A percentile compares a stretch with the other conserved stretches of the same genome.
These are phyloP conservation scores for Amauroascus niger DNA, from an alignment of 2,329 filamentous ascomycete species.

Conservation along the genomic window DNA sequence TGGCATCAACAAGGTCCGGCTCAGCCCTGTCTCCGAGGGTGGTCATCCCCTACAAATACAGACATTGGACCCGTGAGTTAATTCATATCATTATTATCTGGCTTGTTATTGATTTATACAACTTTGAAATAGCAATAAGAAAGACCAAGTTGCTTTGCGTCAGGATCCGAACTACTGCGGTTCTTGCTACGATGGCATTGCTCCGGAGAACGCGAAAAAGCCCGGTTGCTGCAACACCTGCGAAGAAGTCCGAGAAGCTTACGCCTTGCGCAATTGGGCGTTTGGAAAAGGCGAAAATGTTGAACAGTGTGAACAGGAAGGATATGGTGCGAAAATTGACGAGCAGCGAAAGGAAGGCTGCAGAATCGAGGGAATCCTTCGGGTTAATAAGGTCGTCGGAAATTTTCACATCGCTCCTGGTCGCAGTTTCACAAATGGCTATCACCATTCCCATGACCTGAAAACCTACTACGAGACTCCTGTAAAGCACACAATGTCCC, in stretches of 20 bases:
- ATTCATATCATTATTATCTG: background rate
- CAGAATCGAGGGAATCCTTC: constrained; percentile 80
- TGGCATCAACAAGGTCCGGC: constrained; percentile 81
- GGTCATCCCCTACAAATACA: constrained; percentile 64
- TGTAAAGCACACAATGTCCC: constrained; percentile 73
- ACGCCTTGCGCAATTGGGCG: constrained; percentile 80
- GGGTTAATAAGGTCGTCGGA: constrained; percentile 95
- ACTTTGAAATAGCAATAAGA: constrained; percentile 46
- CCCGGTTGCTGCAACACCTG: constrained; percentile 94
- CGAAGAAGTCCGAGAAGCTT: constrained; percentile 91
- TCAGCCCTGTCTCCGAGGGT: constrained; percentile 62
- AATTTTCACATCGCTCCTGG: constrained; percentile 98
- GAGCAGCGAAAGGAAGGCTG: constrained; percentile 85
- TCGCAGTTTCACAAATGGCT: constrained; percentile 88
- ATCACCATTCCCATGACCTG: constrained; percentile 95
- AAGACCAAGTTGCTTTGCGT: constrained; percentile 61
- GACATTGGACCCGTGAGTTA: constrained; percentile 55
- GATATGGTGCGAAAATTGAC: constrained; percentile 82
- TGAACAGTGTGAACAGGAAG: constrained; percentile 89
- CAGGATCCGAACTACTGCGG: constrained; percentile 90
- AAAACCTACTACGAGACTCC: constrained; percentile 83
- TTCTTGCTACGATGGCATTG: constrained; percentile 74
- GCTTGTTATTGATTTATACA: constrained; percentile 2
- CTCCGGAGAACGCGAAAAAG: constrained; percentile 64
- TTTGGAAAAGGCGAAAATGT: constrained; percentile 88